Base-by-base conservation (phyloP, 1,284 basidiomycete species). In the Vanrija sp. region DNA sequence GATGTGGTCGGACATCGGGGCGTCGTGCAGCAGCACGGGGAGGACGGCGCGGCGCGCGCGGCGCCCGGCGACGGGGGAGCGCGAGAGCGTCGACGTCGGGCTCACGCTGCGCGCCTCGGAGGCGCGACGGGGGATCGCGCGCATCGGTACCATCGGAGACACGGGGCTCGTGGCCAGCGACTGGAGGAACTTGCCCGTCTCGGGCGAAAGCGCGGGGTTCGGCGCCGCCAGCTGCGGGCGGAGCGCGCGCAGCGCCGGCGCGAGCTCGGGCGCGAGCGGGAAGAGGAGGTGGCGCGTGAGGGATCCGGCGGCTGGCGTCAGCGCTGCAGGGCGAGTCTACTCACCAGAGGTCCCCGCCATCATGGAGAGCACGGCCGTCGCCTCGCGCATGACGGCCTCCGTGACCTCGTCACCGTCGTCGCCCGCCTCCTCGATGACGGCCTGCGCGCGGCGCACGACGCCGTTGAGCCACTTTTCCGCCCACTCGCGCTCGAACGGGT, bases 1-100 rank as follows among this genome's bases (percentile, higher is more conserved):
- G 4, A 81, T 77, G 61, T 86, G 86, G 66, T 92, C 86, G 35
- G 84, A 82, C 44, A 92, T 78, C 0, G 88, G 84, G 3, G 85
- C 82, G 67, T 94, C 90, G 51, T 80, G 84, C 36, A 94, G 67
- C 37, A 80, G 75, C 15, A 91, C 57, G 9, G 72, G 72, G 12
- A 74, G 57, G 15, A 63, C 65, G 4, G 67, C 51, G 4, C 48
- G 45, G 3, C 41, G 75, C 14, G 52, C 49, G 19, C 20, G 15
- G 45, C 4, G 12, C 31, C 12, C 9, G 10, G 31, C 31, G 31
- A 12, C 10, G n/a, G 55, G 57, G 0, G 53, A 53, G 7, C 50
- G 41, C 14, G 57, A 52, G 14, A 46, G 23, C 15, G 49, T 35
- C 19, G 14, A 41, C 16, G 18, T 46, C n/a, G 19, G 27, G 20